Evolutionary conservation across 2,329 filamentous ascomycete genomes (phyloP), one percentile per base, ranked within the genome.

Genomic region (Decorospora gaudefroyi): DNA sequence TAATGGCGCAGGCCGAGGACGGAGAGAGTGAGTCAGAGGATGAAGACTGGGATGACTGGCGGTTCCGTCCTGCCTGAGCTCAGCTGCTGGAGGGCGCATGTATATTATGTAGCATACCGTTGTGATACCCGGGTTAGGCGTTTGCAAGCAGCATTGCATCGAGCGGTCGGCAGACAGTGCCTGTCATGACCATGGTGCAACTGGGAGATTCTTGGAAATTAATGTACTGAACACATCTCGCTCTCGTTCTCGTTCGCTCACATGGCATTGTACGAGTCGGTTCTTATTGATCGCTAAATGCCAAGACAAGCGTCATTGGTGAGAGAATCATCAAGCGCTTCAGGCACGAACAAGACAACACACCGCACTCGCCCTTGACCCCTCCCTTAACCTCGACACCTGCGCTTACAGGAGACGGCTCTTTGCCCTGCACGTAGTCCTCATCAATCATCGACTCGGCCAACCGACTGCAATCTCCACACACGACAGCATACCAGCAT

Each of bases 41-140:
- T n/a, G 68, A 70, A 31, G 68, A 71, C 15, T 67, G 64, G 59
- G 64, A 71, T 26, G 65, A 71, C 42, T 70, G 68, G 69, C 53
- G 62, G 10, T 71, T 72, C 46, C 59, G 62, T 39, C 54, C 62
- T 9, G 62, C 64, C 18, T 71, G 49, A 69, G n/a, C 16, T 6
- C 15, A 11, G 8, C 11, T 34, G 21, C 32, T 42, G 44, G 42
- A 22, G 33, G 39, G 45, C 47, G 40, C 42, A 43, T 59, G 42
- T 59, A 55, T 38, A 52, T 51, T 50, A 18, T 58, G 46, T 55
- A 55, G 28, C 50, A 59, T 56, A 55, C 34, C 36, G 49, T 44
- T 48, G 40, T 49, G 56, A 59, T 58, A 58, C 55, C 57, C 56
- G 42, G 42, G 45, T n/a, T 34, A 38, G 42, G 59, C 46, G 48